Conservation (phyloP, 169 alveolate species). For the Cryptosporidium tyzzeri region DNA sequence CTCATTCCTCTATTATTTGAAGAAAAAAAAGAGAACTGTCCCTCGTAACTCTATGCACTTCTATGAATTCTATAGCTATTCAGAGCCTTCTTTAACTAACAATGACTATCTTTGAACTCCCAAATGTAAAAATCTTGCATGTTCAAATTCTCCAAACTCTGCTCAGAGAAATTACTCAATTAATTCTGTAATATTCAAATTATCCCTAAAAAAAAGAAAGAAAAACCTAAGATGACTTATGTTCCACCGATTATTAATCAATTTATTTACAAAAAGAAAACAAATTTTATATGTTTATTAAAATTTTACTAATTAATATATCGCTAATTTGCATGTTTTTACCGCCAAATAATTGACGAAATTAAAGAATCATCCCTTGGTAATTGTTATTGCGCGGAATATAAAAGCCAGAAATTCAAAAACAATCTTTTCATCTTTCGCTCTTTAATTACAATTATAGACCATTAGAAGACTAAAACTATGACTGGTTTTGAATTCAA, state of each 20-base stretch:
- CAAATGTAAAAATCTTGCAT: too few relatives aligned
- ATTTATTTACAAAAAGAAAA: background rate
- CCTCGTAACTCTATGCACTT: too few relatives aligned
- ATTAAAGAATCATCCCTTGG: background rate
- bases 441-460: background rate
- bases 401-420: background rate
- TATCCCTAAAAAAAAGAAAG: background rate
- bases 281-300: background rate
- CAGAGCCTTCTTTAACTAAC: too few relatives aligned
- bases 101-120: too few relatives aligned
- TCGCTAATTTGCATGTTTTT: slow-evolving; percentile 12
- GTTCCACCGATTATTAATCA: background rate
- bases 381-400: background rate
- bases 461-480: background rate
- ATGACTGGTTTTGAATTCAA: background rate
- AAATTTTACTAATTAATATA: background rate
- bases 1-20: too few relatives aligned
- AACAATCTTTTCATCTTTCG: background rate
- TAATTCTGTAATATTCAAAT: background rate
- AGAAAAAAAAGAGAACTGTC: too few relatives aligned
- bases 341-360: background rate
- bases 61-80: too few relatives aligned
- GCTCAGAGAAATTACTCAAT: too few relatives aligned
- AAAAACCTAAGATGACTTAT: too few relatives aligned
- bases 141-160: too few relatives aligned